phyloP scores from a whole-genome alignment of 1,139 yeast species.

The Pichia sorboxylosa region DNA sequence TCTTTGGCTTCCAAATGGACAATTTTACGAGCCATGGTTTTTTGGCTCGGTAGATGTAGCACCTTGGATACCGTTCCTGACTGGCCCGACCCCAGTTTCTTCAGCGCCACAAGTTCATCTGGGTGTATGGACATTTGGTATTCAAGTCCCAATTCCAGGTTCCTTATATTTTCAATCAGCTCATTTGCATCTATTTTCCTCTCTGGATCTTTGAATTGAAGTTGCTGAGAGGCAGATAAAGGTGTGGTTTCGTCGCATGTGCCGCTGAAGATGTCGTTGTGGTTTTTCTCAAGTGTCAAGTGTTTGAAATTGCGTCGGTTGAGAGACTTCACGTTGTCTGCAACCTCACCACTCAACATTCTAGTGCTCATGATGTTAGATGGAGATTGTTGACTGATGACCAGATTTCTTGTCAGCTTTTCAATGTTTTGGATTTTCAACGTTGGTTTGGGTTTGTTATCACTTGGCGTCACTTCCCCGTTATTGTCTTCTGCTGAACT shows the following conservation, averaged over 20 bases:
- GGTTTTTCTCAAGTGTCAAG: slow-evolving; percentile 36
- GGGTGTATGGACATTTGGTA: slow-evolving; percentile 42
- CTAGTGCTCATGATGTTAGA: slow-evolving; percentile 11
- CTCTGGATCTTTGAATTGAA: slow-evolving; percentile 24
- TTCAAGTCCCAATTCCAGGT: slow-evolving; percentile 36
- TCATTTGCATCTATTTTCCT: slow-evolving; percentile 25
- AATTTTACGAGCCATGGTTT: slow-evolving; percentile 81
- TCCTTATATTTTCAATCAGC: slow-evolving; percentile 26
- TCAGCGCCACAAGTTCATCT: slow-evolving; percentile 62
- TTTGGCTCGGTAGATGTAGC: slow-evolving; percentile 77
- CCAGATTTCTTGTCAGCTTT: slow-evolving; percentile 3
- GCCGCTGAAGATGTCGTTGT: neutral
- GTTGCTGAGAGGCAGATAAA: slow-evolving; percentile 3
- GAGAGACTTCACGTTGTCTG: slow-evolving; percentile 5
- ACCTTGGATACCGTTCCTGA: slow-evolving; percentile 90
- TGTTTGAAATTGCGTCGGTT: slow-evolving; percentile 65
- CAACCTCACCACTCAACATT: slow-evolving; percentile 1
- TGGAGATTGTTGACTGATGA: slow-evolving; percentile 9
- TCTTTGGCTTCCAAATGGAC: slow-evolving; percentile 80
- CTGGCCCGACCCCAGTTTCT: slow-evolving; percentile 83
- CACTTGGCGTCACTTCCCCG: neutral
- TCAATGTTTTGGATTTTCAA: neutral
- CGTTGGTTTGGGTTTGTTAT: neutral
- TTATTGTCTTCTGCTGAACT: slow-evolving; percentile 9
- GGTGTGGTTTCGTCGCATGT: neutral